Evolutionary conservation across 2,329 filamentous ascomycete species (phyloP).

Genomic region (Alternaria atra): DNA sequence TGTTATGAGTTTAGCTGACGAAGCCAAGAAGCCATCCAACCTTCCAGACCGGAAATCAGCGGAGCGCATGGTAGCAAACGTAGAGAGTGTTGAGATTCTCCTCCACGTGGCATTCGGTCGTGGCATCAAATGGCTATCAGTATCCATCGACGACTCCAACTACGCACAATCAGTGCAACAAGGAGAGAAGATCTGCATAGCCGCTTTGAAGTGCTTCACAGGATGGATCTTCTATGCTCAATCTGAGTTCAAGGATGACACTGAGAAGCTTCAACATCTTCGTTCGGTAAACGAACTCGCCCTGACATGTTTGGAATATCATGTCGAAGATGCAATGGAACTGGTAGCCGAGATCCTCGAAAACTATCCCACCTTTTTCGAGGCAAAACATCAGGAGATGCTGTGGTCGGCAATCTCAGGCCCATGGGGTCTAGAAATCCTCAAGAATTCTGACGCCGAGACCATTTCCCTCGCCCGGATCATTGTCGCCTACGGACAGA

Average conservation of each 20-base stretch:
- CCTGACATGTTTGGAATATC: slow-evolving; percentile 67
- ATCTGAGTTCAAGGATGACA: slow-evolving; percentile 66
- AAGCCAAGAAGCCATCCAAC: slow-evolving; percentile 73
- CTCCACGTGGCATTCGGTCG: slow-evolving; percentile 54
- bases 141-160: slow-evolving; percentile 31
- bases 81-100: slow-evolving; percentile 60
- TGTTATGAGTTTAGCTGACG: slow-evolving; percentile 69
- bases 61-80: slow-evolving; percentile 62
- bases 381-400: slow-evolving; percentile 42
- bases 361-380: slow-evolving; percentile 47
- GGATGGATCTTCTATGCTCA: slow-evolving; percentile 80
- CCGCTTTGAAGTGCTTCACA: slow-evolving; percentile 48
- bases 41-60: slow-evolving; percentile 62
- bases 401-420: slow-evolving; percentile 47
- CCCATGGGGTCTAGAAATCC: slow-evolving; percentile 48
- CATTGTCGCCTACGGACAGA: slow-evolving; percentile 48
- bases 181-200: slow-evolving; percentile 45
- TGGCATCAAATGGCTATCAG: slow-evolving; percentile 46
- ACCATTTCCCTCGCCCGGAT: slow-evolving; percentile 47
- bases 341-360: slow-evolving; percentile 48
- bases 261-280: slow-evolving; percentile 66
- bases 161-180: slow-evolving; percentile 33
- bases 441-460: slow-evolving; percentile 47
- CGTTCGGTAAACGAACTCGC: slow-evolving; percentile 67
- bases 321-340: slow-evolving; percentile 58